phyloP scores from a whole-genome alignment of 2,329 filamentous ascomycete genomes.

The Claviceps fusiformis region DNA sequence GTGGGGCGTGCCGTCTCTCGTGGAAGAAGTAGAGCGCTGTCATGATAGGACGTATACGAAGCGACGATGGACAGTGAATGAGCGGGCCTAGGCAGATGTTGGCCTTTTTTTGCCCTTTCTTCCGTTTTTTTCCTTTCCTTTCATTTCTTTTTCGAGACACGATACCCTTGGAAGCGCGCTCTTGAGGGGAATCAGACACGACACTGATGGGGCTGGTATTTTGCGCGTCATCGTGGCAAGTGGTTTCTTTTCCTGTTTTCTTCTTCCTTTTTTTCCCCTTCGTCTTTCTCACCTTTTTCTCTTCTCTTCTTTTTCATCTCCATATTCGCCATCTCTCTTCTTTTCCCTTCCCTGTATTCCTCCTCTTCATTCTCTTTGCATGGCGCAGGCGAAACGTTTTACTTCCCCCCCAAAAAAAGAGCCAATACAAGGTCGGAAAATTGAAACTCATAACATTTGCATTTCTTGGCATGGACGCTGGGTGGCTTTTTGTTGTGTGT shows the following conservation, averaged over 20 bases:
- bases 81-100: conserved; percentile 18
- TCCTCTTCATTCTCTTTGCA: no score
- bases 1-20: conserved; percentile 30
- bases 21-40: conserved; percentile 30
- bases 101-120: neutral
- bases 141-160: neutral
- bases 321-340: no score
- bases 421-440: no score
- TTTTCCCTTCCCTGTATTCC: no score
- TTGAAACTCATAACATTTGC: no score
- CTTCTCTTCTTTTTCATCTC: neutral
- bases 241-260: neutral
- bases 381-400: no score
- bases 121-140: neutral
- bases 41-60: conserved; percentile 34
- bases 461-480: no score
- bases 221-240: neutral
- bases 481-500: no score
- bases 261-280: no score
- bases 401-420: rapidly evolving
- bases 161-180: neutral
- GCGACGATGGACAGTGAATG: conserved; percentile 42
- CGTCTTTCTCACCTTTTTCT: no score
- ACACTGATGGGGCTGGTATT: neutral
- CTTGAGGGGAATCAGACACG: no score